These are phyloP conservation scores for Chrysoporthe austroafricana DNA, from an alignment of 2,329 filamentous ascomycete genomes.

Conservation along the genomic window DNA sequence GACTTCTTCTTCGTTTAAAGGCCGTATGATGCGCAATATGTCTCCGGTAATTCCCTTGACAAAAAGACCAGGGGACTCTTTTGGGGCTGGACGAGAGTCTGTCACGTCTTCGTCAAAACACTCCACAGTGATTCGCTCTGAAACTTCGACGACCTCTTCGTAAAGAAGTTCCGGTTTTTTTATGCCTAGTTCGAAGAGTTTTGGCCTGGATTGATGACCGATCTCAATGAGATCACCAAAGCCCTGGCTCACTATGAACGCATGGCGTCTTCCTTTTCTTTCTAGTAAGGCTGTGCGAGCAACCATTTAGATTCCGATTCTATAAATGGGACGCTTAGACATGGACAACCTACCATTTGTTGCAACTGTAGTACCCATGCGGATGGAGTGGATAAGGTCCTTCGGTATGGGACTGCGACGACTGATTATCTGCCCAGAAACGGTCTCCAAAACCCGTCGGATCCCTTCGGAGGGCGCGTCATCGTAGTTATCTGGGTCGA, in stretches of 20 bases:
- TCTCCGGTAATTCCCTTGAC: conserved; percentile 69
- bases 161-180: conserved; percentile 26
- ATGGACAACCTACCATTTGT: conserved; percentile 14
- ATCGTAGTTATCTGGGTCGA: conserved; percentile 50
- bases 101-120: conserved; percentile 21
- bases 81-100: conserved; percentile 14
- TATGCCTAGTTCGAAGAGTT: conserved; percentile 24
- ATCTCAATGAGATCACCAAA: conserved; percentile 30
- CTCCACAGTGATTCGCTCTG: conserved; percentile 30
- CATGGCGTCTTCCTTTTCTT: conserved; percentile 29
- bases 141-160: conserved; percentile 29
- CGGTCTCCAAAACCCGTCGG: conserved; percentile 18
- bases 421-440: conserved; percentile 15
- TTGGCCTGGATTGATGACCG: conserved; percentile 29
- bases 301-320: background rate
- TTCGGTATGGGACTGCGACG: conserved; percentile 17
- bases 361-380: conserved; percentile 62
- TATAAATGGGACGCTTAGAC: no score
- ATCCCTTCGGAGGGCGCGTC: conserved; percentile 43
- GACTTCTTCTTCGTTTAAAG: conserved; percentile 56
- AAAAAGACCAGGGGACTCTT: conserved; percentile 37
- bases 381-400: conserved; percentile 20
- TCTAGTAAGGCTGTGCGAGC: conserved; percentile 26
- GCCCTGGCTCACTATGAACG: conserved; percentile 28
- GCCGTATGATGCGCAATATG: conserved; percentile 63